Conservation (phyloP, 441 rosid species). For the Lepidium campestre region DNA sequence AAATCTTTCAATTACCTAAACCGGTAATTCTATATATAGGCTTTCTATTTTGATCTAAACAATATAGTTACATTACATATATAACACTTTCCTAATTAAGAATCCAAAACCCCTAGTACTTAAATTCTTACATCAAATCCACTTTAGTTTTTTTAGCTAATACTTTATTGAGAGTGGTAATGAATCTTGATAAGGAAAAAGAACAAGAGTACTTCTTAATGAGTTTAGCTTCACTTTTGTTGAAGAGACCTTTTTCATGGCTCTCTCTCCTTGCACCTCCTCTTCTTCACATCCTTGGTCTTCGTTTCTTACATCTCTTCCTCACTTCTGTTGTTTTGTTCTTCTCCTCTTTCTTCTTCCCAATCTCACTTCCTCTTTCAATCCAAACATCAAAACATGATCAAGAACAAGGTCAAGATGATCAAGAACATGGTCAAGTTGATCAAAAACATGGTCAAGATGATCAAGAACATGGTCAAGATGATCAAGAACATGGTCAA, state of each 20-base stretch:
- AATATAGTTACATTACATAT: neutral
- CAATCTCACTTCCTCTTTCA: constrained; percentile 17
- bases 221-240: constrained; percentile 30
- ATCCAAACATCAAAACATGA: constrained; percentile 26
- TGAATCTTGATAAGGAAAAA: constrained; percentile 23
- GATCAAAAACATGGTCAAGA: no score
- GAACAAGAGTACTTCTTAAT: constrained; percentile 25
- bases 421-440: constrained; percentile 32
- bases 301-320: constrained; percentile 34
- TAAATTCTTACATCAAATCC: neutral
- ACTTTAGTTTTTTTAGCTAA: neutral
- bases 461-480: neutral
- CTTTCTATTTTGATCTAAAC: constrained; percentile 3
- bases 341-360: constrained; percentile 36
- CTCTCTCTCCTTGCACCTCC: constrained; percentile 30
- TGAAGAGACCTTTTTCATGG: constrained; percentile 35
- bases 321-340: constrained; percentile 35
- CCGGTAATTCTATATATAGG: constrained; percentile 20
- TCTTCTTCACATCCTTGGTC: constrained; percentile 30
- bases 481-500: constrained; percentile 29
- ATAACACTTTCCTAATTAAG: neutral
- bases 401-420: neutral
- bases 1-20: neutral
- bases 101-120: constrained; percentile 2
- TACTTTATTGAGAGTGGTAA: neutral